These are phyloP conservation scores for Protea cynaroides DNA, from an alignment of 164 flowering plant genomes.

Conservation along the genomic window DNA sequence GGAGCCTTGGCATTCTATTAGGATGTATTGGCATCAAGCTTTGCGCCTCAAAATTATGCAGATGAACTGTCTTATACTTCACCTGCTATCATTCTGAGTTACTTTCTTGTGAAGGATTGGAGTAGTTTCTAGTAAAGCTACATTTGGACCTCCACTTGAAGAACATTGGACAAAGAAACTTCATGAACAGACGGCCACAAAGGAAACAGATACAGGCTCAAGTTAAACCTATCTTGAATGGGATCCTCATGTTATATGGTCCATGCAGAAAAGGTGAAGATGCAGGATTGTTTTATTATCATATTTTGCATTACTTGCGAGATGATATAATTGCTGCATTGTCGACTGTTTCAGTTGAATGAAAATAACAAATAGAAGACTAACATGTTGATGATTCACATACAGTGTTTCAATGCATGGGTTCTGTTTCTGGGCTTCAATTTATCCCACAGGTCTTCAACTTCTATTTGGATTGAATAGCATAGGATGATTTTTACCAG, in stretches of 20 bases:
- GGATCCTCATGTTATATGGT: not conserved
- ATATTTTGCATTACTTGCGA: too few species aligned
- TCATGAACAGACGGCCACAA: constrained; percentile 70
- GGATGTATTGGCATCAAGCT: not conserved
- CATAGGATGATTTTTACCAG: too few species aligned
- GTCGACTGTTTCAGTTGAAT: too few species aligned
- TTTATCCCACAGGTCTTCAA: too few species aligned
- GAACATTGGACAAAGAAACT: constrained; percentile 85
- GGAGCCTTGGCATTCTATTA: too few species aligned
- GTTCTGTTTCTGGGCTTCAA: too few species aligned
- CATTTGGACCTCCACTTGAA: constrained; percentile 96
- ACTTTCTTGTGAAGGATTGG: constrained; percentile 56
- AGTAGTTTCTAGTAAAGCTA: constrained; percentile 85
- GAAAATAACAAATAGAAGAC: too few species aligned
- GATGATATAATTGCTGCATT: too few species aligned
- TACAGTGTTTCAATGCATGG: too few species aligned
- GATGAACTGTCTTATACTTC: not conserved
- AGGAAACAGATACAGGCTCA: constrained; percentile 46
- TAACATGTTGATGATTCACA: too few species aligned
- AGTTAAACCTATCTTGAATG: constrained; percentile 13
- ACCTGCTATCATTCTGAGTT: not conserved
- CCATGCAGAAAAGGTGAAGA: not conserved
- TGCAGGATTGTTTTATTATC: too few species aligned
- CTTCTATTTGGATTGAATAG: too few species aligned
- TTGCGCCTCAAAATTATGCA: not conserved